Base-by-base conservation (phyloP, 768 basidiomycete genomes). In the Kwoniella europaea region DNA sequence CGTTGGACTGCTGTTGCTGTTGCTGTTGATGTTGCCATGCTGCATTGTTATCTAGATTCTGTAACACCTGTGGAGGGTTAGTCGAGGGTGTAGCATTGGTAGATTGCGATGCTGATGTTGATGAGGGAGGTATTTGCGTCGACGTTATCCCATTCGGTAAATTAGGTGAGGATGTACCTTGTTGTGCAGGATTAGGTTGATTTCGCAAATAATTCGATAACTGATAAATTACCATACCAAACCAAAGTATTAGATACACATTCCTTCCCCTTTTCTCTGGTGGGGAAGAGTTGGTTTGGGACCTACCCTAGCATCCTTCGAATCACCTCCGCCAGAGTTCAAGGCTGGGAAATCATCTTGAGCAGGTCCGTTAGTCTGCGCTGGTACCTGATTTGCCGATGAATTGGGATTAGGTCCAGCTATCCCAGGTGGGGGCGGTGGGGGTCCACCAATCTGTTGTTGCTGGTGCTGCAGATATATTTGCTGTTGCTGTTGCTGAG, bases 311-410 rank as follows among this genome's bases (percentile, higher is more conserved):
- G 52, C 60, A 61, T 77, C 77, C 63, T 79, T 78, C 22, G 46
- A 62, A 58, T 74, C 74, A 16, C 44, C 70, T 46, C 53, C 54
- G 24, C 62, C 74, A 18, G 57, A 41, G 44, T 75, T 75, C 50
- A 82, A 60, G 7, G 81, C 81, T 16, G 81, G 81, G 60, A 82
- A 82, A 35, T 82, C 81, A 53, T 79, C 79, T 63, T 50, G 46
- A 13, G 69, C 74, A 42, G 13, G 44, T 46, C 70, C 68, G 41
- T 67, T 65, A 18, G 58, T 63, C 35, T 77, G 73, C 50, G 69
- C 67, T 68, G 24, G 69, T 58, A 20, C 35, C 35, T 76, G 76
- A 43, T 57, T 61, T 13, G 64, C 54, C 5, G 67, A 56, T 27
- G 71, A 35, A 27, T 20, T 52, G 13, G 57, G 27, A 59, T 56